phyloP scores from a whole-genome alignment of 78 protist genomes.

The Cavenderia fasciculata region DNA sequence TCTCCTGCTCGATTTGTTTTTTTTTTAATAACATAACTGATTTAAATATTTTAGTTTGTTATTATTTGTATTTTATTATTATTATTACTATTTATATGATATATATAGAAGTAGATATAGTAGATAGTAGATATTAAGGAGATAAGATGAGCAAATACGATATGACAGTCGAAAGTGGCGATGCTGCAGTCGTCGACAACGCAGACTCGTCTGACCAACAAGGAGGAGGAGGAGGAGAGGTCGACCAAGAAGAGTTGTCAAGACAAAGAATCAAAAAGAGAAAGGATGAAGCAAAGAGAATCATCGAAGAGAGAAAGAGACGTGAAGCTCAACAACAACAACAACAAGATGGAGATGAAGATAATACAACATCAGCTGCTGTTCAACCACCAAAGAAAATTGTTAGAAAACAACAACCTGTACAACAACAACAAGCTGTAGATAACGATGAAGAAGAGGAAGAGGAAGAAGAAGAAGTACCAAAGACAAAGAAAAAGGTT shows the following conservation, averaged over 20 bases:
- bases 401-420: not conserved
- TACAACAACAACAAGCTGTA: not conserved
- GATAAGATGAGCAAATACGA: too few species aligned
- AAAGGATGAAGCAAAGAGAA: constrained; percentile 73
- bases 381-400: too few species aligned
- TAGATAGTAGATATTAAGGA: too few species aligned
- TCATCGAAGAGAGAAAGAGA: constrained; percentile 72
- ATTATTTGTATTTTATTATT: too few species aligned
- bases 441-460: not conserved
- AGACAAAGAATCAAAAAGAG: constrained; percentile 71
- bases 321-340: constrained; percentile 33
- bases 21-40: too few species aligned
- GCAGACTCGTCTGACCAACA: not conserved
- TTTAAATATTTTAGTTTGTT: too few species aligned
- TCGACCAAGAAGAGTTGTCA: constrained; percentile 17
- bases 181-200: too few species aligned
- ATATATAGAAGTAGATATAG: too few species aligned
- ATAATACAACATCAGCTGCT: too few species aligned
- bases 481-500: not conserved
- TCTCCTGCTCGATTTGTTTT: too few species aligned
- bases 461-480: not conserved
- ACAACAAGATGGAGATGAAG: not conserved
- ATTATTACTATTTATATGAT: too few species aligned
- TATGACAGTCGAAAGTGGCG: too few species aligned
- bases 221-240: not conserved